Evolutionary conservation across 2,329 filamentous ascomycete species (phyloP), one percentile per base, ranked within the genome.

Genomic region (Botrytis cinerea): DNA sequence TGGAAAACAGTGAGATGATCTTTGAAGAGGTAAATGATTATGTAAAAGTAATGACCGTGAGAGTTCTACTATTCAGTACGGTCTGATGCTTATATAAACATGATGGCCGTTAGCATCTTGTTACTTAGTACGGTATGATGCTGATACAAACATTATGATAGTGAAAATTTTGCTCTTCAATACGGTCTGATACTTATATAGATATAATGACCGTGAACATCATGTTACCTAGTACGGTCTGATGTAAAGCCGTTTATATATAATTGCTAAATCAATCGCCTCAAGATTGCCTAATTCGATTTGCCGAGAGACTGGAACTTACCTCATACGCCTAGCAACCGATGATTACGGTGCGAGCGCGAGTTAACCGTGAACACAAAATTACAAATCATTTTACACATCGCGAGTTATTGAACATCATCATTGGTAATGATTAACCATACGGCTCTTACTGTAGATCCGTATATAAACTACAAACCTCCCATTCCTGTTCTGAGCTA

Each of bases 401-500:
- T 28, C 14, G n/a, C n/a, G 6, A 54, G 28, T 28, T 2, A 62
- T 3, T 43, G 25, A 28, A 43, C 1, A 62, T 18, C 1, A 62
- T n/a, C 3, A 8, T 40, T 16, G n/a, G 0, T 59, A 32, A 12
- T n/a, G 0, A 25, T 10, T n/a, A n/a, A 0, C 6, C 16, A 43
- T 43, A 28, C 25, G 25, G 22, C 22, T 62, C 6, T 1, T 16
- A 28, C 6, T 8, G 1, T 8, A 35, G 28, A 60, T 3, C 8
- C 2, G 0, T 35, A 28, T 18, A 12, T 35, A 28, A 18, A 16
- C 6, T 8, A 0, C 0, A 0, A 7, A 25, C 6, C n/a, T 2
- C 7, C 12, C 4, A 0, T 6, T 16, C 14, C 6, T 7, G 25
- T n/a, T 14, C 4, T 3, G 1, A n/a, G 4, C n/a, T 51, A 5